Conservation (phyloP, 2,329 filamentous ascomycete species). For the Colletotrichum limetticola region DNA sequence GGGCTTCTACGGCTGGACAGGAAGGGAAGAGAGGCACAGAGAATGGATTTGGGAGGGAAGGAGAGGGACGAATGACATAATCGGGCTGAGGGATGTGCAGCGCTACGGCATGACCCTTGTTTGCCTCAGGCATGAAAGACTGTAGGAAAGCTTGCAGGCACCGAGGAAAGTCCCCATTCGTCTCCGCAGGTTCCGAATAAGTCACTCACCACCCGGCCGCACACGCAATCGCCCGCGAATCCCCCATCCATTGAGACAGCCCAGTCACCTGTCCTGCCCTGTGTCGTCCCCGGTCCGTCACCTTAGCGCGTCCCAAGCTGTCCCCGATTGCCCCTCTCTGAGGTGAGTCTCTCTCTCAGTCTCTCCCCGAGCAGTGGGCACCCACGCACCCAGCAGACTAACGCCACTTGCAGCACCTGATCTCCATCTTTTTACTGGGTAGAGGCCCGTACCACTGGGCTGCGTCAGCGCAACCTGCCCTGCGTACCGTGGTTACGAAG, state of each 20-base stretch:
- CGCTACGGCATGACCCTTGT: background rate
- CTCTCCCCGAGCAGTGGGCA: background rate
- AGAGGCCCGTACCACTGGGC: background rate
- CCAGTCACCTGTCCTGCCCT: slow-evolving; percentile 18
- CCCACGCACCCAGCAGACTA: slow-evolving; percentile 4
- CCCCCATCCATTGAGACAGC: background rate
- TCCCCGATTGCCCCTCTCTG: background rate
- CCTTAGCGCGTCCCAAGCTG: slow-evolving; percentile 8
- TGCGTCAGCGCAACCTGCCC: slow-evolving; percentile 15
- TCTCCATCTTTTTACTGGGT: slow-evolving; percentile 18
- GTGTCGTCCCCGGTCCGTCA: background rate
- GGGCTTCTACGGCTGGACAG: background rate
- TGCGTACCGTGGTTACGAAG: background rate
- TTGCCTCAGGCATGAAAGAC: background rate
- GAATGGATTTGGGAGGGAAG: too few species aligned
- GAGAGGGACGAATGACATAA: slow-evolving; percentile 27
- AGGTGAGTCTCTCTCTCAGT: too few species aligned
- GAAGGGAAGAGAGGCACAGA: background rate
- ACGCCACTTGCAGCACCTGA: slow-evolving; percentile 25
- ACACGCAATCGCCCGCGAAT: background rate
- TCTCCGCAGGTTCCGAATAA: slow-evolving; percentile 27
- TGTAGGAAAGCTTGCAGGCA: background rate
- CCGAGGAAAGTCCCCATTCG: slow-evolving; percentile 6
- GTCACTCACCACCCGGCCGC: background rate
- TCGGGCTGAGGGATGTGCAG: background rate